Percentiles rank a stretch among this genome's conserved stretches.
Conservation (phyloP, 345 rosid species). For the Lepidium sativum region DNA sequence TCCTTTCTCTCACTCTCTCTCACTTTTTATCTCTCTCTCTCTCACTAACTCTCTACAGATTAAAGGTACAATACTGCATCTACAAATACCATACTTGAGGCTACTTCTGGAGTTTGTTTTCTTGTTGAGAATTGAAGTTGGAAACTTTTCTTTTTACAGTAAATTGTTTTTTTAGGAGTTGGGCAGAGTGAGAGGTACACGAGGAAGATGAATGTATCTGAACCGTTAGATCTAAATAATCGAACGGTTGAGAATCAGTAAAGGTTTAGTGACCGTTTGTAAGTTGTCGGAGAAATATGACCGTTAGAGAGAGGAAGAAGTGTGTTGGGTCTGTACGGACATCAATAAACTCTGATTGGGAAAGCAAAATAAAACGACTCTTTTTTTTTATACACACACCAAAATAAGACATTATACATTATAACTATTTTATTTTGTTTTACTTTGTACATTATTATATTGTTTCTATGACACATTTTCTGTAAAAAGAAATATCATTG, state of each 20-base stretch:
- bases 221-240: slow-evolving; percentile 48
- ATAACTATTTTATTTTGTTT: neutral
- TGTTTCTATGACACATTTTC: neutral
- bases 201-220: slow-evolving; percentile 23
- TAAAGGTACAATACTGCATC: slow-evolving; percentile 20
- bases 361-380: neutral
- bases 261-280: slow-evolving; percentile 73
- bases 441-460: neutral
- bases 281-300: slow-evolving; percentile 79
- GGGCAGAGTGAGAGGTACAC: slow-evolving; percentile 32
- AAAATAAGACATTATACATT: neutral
- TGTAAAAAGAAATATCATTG: neutral
- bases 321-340: slow-evolving; percentile 49
- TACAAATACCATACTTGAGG: slow-evolving; percentile 26
- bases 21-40: neutral
- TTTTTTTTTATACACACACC: neutral
- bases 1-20: too few species aligned
- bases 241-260: slow-evolving; percentile 37
- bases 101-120: slow-evolving; percentile 23
- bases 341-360: slow-evolving; percentile 13
- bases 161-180: slow-evolving; percentile 5
- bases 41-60: slow-evolving; percentile 28
- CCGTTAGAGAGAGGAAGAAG: slow-evolving; percentile 71
- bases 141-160: slow-evolving; percentile 26
- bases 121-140: slow-evolving; percentile 33